phyloP scores from a whole-genome alignment of 2,329 filamentous ascomycete species.

The Colletotrichum sp. region DNA sequence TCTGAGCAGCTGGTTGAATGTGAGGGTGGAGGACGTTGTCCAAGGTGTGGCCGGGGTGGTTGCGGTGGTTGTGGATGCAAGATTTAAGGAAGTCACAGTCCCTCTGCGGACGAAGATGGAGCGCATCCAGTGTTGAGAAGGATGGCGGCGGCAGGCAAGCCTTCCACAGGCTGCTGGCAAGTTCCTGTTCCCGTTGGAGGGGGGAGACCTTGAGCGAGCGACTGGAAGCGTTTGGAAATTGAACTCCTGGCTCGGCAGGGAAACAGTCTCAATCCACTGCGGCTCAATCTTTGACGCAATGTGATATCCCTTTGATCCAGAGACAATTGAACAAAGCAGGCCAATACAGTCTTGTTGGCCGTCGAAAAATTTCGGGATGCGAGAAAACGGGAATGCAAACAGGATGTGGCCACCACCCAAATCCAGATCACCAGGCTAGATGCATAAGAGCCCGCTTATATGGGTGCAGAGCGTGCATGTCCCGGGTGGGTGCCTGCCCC shows the following conservation, averaged over 20 bases:
- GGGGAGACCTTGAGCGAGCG: neutral
- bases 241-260: neutral
- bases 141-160: slow-evolving; percentile 4
- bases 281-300: neutral
- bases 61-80: slow-evolving; percentile 14
- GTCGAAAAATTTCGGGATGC: slow-evolving; percentile 12
- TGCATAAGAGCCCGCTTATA: slow-evolving; percentile 21
- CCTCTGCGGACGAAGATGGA: slow-evolving; percentile 13
- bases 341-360: neutral
- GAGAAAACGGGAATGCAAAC: slow-evolving; percentile 9
- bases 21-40: neutral
- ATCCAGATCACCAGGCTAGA: slow-evolving; percentile 18
- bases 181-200: neutral
- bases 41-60: slow-evolving; percentile 1
- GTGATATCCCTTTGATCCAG: neutral
- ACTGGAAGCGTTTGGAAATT: neutral
- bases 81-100: slow-evolving; percentile 18
- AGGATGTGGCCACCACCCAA: slow-evolving; percentile 14
- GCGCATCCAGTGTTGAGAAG: slow-evolving; percentile 15
- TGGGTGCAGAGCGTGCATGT: slow-evolving; percentile 10
- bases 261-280: neutral
- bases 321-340: neutral
- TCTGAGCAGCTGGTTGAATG: slow-evolving; percentile 1
- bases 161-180: neutral
- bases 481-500: slow-evolving; percentile 11